Evolutionary conservation across 2,329 filamentous ascomycete genomes (phyloP), one percentile per base, ranked within the genome.

Genomic region (Mycosphaerella arachidis): DNA sequence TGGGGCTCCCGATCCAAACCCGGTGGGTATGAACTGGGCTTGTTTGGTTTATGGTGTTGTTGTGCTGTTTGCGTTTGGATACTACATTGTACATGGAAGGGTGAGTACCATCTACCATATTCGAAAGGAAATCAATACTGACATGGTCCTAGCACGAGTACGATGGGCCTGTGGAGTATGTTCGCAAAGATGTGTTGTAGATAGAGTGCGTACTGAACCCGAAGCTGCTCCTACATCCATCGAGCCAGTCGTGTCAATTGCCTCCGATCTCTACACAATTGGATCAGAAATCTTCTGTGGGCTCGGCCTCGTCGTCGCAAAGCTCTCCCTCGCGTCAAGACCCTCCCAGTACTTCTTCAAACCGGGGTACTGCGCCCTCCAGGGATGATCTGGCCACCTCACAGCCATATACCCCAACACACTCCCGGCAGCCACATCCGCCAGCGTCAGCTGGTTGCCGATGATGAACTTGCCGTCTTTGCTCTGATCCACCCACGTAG

Each of bases 271-370:
- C 24, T 64, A 75, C 1, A 76, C 73, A 56, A 76, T 67, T 55
- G 67, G 64, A 65, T 76, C 74, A 35, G 64, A 70, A 45, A 75
- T 72, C 12, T 63, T 71, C 63, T 76, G 73, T 24, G 70, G 65
- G 27, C 55, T 63, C 1, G 74, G 74, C 33, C 64, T 63, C 4
- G 72, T 76, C 6, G 63, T 63, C 18, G 65, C 66, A 55, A 76
- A 76, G 53, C 76, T 77, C 63, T 79, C 75, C 0, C 78, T 72
- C 27, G 75, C 75, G 61, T 81, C 73, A 54, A 76, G 55, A 68
- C 70, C 75, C 70, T 66, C 76, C 77, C 75, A 80, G 76, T 63
- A 81, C 74, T 64, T 78, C 76, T 60, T 78, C 65, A 76, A 55
- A 10, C 65, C 61, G 8, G 74, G 72, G 63, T 75, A 71, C 48